Evolutionary conservation across 176 grass and related monocot species (phyloP).

Genomic region (Zea luxurians): DNA sequence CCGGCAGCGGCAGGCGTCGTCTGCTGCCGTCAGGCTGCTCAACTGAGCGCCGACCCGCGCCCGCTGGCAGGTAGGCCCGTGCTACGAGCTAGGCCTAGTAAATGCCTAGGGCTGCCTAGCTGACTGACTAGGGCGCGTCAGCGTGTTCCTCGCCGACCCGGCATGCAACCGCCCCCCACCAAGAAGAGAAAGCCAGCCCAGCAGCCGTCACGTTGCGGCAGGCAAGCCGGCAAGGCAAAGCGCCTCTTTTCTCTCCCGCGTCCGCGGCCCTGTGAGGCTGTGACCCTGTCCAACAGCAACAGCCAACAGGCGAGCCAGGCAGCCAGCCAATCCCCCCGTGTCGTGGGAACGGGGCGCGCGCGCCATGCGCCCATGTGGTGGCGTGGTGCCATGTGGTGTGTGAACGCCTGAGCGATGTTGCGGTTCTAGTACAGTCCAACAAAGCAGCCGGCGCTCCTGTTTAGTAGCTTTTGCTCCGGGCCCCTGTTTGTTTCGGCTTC

Average conservation of each 20-base stretch:
- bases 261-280: neutral
- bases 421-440: neutral
- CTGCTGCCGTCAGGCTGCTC: neutral
- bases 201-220: slow-evolving; percentile 1
- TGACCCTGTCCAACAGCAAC: neutral
- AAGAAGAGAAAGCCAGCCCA: no score
- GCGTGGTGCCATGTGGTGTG: slow-evolving; percentile 9
- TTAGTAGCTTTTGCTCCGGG: no score
- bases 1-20: neutral
- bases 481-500: no score
- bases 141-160: slow-evolving; percentile 52
- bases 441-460: neutral
- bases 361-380: neutral
- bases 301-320: neutral
- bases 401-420: neutral
- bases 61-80: neutral
- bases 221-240: neutral
- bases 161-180: slow-evolving; percentile 35
- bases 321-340: neutral
- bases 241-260: neutral
- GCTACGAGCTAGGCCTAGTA: neutral
- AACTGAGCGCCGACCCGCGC: neutral
- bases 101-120: neutral
- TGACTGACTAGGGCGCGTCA: neutral
- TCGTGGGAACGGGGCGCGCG: neutral